These are phyloP conservation scores for Anaeromyces robustus DNA, from an alignment of 192 early-diverging fungal species.

Conservation along the genomic window DNA sequence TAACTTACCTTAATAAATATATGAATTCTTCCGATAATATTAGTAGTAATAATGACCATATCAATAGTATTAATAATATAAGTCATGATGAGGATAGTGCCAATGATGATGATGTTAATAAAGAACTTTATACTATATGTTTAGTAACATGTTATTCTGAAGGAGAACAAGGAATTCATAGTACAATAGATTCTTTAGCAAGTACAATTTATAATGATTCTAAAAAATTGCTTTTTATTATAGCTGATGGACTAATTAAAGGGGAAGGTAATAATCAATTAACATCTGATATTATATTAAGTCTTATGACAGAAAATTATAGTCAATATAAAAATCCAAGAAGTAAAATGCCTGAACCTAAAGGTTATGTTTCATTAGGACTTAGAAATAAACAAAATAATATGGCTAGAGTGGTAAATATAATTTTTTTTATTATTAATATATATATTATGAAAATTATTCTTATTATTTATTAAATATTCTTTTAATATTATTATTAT, in stretches of 20 bases:
- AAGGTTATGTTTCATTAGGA: slow-evolving; percentile 73
- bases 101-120: neutral
- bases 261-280: slow-evolving; percentile 54
- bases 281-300: slow-evolving; percentile 63
- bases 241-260: slow-evolving; percentile 82
- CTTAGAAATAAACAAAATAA: slow-evolving; percentile 86
- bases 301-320: slow-evolving; percentile 31
- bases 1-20: slow-evolving; percentile 1
- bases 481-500: too few relatives aligned
- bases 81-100: neutral
- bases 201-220: slow-evolving; percentile 64
- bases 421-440: slow-evolving; percentile 86
- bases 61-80: neutral
- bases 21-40: neutral
- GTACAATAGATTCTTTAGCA: slow-evolving; percentile 74
- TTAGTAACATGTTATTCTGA: slow-evolving; percentile 88
- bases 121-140: slow-evolving; percentile 26
- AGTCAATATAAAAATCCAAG: neutral
- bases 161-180: slow-evolving; percentile 57
- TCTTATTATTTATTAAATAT: too few relatives aligned
- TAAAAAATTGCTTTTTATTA: slow-evolving; percentile 70
- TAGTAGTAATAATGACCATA: neutral
- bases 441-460: slow-evolving; percentile 22
- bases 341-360: slow-evolving; percentile 45
- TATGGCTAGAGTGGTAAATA: slow-evolving; percentile 55